These are phyloP conservation scores for Wickerhamomyces ciferrii DNA, from an alignment of 805 yeast species.

Conservation along the genomic window DNA sequence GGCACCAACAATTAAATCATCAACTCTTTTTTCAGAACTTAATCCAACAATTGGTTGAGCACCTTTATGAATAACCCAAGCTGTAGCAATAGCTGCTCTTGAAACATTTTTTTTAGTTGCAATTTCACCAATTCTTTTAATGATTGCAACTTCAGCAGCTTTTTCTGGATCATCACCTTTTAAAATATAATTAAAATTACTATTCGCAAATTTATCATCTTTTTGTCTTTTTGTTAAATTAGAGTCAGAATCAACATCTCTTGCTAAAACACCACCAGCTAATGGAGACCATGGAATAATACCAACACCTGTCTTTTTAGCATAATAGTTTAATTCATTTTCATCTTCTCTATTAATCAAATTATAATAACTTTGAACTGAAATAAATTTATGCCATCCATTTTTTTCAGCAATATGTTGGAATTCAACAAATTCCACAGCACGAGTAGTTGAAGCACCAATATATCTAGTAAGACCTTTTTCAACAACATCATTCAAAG, in stretches of 20 bases:
- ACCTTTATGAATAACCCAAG: slow-evolving; percentile 50
- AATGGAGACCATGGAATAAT: slow-evolving; percentile 58
- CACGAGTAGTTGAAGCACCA: slow-evolving; percentile 59
- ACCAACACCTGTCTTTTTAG: slow-evolving; percentile 46
- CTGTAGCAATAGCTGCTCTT: slow-evolving; percentile 48
- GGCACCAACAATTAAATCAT: slow-evolving; percentile 42
- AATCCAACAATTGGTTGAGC: slow-evolving; percentile 53
- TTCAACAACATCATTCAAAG: slow-evolving; percentile 44
- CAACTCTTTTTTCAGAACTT: slow-evolving; percentile 40
- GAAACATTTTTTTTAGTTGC: slow-evolving; percentile 39
- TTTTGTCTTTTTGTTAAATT: slow-evolving; percentile 7
- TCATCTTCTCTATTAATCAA: slow-evolving; percentile 57
- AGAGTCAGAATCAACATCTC: slow-evolving; percentile 29
- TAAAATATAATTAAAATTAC: neutral
- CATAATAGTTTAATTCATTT: slow-evolving; percentile 53
- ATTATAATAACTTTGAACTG: slow-evolving; percentile 55
- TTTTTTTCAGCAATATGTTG: slow-evolving; percentile 51
- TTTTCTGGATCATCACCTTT: slow-evolving; percentile 1
- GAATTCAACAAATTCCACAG: slow-evolving; percentile 45
- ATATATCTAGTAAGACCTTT: slow-evolving; percentile 46
- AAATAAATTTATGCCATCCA: slow-evolving; percentile 53
- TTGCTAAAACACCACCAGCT: slow-evolving; percentile 47
- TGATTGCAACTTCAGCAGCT: slow-evolving; percentile 27
- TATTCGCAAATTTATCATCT: neutral
- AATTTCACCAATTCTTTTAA: slow-evolving; percentile 48